phyloP scores from a whole-genome alignment of 352 stramenopile genomes.

The Pythium chondricola region DNA sequence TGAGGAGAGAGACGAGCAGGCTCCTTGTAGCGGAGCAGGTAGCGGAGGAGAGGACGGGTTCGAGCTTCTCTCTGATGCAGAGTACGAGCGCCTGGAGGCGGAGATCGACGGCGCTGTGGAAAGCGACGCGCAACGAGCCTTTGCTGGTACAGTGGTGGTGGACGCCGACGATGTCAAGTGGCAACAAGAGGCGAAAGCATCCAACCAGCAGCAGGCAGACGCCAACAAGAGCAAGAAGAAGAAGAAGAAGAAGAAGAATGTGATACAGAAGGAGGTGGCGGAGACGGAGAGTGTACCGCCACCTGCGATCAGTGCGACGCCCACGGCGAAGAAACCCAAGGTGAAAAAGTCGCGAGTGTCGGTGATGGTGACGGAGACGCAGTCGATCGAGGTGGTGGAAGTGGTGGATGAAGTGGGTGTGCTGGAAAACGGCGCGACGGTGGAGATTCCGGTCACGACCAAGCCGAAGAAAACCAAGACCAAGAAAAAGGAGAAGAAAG shows the following conservation, averaged over 20 bases:
- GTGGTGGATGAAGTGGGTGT: slow-evolving; percentile 3
- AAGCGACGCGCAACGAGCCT: slow-evolving; percentile 6
- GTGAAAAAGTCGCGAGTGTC: slow-evolving; percentile 9
- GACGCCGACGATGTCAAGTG: slow-evolving; percentile 15
- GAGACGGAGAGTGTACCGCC: background rate
- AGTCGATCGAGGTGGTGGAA: slow-evolving; percentile 9
- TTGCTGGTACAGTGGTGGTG: slow-evolving; percentile 20
- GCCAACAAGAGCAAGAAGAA: slow-evolving; percentile 2
- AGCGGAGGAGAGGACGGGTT: background rate
- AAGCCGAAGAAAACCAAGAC: slow-evolving; percentile 9
- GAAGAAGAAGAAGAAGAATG: slow-evolving; percentile 1
- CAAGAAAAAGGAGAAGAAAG: slow-evolving; percentile 12
- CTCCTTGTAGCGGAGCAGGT: too few species aligned
- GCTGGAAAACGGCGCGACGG: background rate
- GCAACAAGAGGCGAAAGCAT: background rate
- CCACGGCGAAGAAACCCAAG: background rate
- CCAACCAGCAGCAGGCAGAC: background rate
- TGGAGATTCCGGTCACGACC: slow-evolving; percentile 5
- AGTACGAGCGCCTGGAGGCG: slow-evolving; percentile 13
- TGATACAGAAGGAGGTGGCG: background rate
- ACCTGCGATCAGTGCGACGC: background rate
- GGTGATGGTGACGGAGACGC: slow-evolving; percentile 5
- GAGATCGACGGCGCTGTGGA: slow-evolving; percentile 20
- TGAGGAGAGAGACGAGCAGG: background rate
- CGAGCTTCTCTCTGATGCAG: slow-evolving; percentile 7